Percentiles rank a stretch among this genome's conserved stretches.
Evolutionary conservation across 108 stramenopile species (phyloP).

Genomic region (Ochromonas danica): DNA sequence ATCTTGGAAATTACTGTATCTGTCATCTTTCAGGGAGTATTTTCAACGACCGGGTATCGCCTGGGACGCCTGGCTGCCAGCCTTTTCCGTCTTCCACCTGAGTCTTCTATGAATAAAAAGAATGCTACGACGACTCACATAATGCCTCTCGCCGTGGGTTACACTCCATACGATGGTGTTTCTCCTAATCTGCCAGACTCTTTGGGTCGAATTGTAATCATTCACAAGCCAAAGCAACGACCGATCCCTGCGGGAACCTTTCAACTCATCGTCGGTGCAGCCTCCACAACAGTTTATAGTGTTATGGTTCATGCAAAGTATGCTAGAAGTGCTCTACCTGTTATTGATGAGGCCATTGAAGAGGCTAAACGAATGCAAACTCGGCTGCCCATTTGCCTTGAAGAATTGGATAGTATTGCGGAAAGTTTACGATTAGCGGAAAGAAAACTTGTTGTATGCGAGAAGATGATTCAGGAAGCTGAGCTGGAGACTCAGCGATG

Average conservation of each 20-base stretch:
- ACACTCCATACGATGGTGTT: conserved; percentile 30
- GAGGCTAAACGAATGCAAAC: conserved; percentile 28
- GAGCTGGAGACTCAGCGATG: conserved; percentile 39
- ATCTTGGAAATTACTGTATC: conserved; percentile 40
- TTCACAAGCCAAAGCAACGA: conserved; percentile 43
- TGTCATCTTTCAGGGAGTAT: conserved; percentile 46
- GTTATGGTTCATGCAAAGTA: conserved; percentile 37
- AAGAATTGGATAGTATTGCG: conserved; percentile 40
- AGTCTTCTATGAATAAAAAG: neutral
- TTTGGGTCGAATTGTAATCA: conserved; percentile 41
- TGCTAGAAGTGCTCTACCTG: conserved; percentile 9
- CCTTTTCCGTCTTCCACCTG: conserved; percentile 37
- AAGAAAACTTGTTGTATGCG: conserved; percentile 44
- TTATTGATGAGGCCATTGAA: conserved; percentile 7
- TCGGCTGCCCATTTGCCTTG: neutral
- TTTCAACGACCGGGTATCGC: conserved; percentile 40
- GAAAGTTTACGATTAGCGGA: conserved; percentile 43
- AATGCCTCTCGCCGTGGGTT: conserved; percentile 38
- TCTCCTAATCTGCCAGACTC: conserved; percentile 37
- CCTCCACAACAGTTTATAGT: conserved; percentile 40
- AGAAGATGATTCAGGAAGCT: conserved; percentile 42
- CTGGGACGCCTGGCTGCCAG: conserved; percentile 46
- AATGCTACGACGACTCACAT: neutral
- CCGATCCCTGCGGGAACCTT: conserved; percentile 41
- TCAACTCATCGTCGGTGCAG: conserved; percentile 50